Conservation (phyloP, 2,329 filamentous ascomycete genomes). For the Sporothrix globosa region DNA sequence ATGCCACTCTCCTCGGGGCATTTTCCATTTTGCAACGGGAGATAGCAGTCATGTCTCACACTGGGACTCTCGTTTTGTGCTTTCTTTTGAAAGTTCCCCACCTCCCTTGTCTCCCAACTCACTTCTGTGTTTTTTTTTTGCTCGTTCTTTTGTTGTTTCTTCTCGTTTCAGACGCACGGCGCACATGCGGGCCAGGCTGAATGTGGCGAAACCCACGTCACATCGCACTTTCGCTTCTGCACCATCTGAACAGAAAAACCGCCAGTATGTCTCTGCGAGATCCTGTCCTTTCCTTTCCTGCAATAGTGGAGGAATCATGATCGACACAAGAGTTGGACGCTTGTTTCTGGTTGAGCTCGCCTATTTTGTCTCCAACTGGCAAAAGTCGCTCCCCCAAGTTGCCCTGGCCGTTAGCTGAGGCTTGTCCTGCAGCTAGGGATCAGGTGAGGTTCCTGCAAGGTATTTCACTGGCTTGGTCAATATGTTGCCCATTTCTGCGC, state of each 20-base stretch:
- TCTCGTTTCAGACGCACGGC: constrained; percentile 3
- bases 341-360: neutral
- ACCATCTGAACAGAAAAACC: constrained; percentile 12
- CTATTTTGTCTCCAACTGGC: constrained; percentile 23
- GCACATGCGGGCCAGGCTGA: constrained; percentile 10
- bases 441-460: neutral
- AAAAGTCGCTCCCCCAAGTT: neutral
- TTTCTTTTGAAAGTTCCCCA: neutral
- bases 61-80: neutral
- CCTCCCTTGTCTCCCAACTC: neutral
- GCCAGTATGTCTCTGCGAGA: neutral
- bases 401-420: neutral
- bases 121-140: neutral
- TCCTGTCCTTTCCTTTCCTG: neutral
- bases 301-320: constrained; percentile 2
- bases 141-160: neutral
- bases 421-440: constrained; percentile 19
- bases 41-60: neutral
- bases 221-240: constrained; percentile 29
- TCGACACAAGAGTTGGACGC: neutral
- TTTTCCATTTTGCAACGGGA: constrained; percentile 11
- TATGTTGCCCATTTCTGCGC: neutral
- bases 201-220: constrained; percentile 11
- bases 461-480: neutral
- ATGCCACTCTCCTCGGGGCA: constrained; percentile 19